Percentiles rank a stretch among this genome's conserved stretches.
These are phyloP conservation scores for Suhomyces tanzawaensis DNA, from an alignment of 805 yeast species.

Conservation along the genomic window DNA sequence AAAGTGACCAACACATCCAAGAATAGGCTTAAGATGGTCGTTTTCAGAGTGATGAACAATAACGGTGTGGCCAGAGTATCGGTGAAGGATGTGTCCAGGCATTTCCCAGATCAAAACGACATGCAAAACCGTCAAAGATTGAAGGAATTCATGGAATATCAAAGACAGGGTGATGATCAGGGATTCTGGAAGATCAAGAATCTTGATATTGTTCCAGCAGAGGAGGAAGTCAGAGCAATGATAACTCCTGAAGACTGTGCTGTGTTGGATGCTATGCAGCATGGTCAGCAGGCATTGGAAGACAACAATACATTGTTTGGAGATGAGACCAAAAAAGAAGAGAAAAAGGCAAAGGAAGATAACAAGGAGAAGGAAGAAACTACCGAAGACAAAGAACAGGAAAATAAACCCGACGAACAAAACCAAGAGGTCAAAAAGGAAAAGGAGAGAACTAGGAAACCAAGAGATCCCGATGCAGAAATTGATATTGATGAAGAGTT, in stretches of 20 bases:
- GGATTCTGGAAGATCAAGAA: slow-evolving; percentile 88
- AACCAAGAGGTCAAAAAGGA: slow-evolving; percentile 18
- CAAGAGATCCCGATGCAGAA: slow-evolving; percentile 36
- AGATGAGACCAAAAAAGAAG: slow-evolving; percentile 33
- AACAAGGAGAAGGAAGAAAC: slow-evolving; percentile 36
- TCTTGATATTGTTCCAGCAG: slow-evolving; percentile 60
- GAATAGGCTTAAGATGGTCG: slow-evolving; percentile 90
- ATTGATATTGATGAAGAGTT: slow-evolving; percentile 76
- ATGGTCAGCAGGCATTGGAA: slow-evolving; percentile 84
- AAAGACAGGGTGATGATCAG: slow-evolving; percentile 89
- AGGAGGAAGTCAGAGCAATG: slow-evolving; percentile 76
- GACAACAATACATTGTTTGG: slow-evolving; percentile 63
- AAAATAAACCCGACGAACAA: slow-evolving; percentile 18
- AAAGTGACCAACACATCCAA: slow-evolving; percentile 91
- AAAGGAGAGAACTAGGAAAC: slow-evolving; percentile 24
- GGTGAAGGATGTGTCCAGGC: slow-evolving; percentile 83
- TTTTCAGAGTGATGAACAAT: slow-evolving; percentile 78
- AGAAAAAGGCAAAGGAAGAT: slow-evolving; percentile 34
- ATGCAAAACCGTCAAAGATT: slow-evolving; percentile 95
- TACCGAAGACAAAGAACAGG: slow-evolving; percentile 19
- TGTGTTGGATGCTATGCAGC: slow-evolving; percentile 86
- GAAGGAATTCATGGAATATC: slow-evolving; percentile 97
- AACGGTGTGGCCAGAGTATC: slow-evolving; percentile 70
- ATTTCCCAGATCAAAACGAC: slow-evolving; percentile 96
- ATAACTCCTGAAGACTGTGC: slow-evolving; percentile 90